Base-by-base conservation (phyloP, 2,329 filamentous ascomycete species). In the Colletotrichum chrysophilum region DNA sequence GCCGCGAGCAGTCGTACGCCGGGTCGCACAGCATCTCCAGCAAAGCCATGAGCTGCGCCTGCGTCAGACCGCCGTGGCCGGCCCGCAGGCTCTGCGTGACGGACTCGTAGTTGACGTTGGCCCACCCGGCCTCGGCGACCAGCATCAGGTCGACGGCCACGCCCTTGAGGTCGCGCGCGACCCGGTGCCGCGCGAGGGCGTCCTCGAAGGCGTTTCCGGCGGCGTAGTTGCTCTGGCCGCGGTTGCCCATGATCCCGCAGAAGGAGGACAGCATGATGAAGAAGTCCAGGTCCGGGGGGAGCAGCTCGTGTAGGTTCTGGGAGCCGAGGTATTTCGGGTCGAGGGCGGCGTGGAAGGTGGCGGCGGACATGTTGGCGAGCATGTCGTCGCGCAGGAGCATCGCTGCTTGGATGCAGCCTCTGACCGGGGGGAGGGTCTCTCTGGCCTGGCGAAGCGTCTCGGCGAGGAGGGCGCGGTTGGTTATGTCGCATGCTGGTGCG, bases 161-260 rank as follows among this genome's bases (percentile, higher is more conserved):
- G 48, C 65, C 65, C n/a, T 67, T 67, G 16, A 56, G 21, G 3
- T 48, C 65, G 12, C 16, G 7, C 6, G 13, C 10, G 48, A 30
- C 65, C 3, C 65, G 43, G 30, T 67, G 28, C 8, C 48, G 7
- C 5, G 65, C 65, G 18, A 91, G 83, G 1, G 87, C 85, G 69
- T 91, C 89, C 65, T 88, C 83, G 78, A 87, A 89, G 64, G 82
- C 82, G 77, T 91, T 90, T 4, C 88, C 90, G 0, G 90, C 89
- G 3, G 89, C 88, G 76, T 92, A 92, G 80, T 91, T 91, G 18
- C 89, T 87, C 76, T 92, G 91, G 0, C 89, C 89, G 7, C 88
- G 87, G 77, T 88, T 91, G 34, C 91, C 91, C 64, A 91, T 89
- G 18, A 92, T 84, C 36, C 89, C 89, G 0, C 88, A 85, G 1